Conservation (phyloP, 2,329 filamentous ascomycete genomes). For the Aspergillus luchuensis region DNA sequence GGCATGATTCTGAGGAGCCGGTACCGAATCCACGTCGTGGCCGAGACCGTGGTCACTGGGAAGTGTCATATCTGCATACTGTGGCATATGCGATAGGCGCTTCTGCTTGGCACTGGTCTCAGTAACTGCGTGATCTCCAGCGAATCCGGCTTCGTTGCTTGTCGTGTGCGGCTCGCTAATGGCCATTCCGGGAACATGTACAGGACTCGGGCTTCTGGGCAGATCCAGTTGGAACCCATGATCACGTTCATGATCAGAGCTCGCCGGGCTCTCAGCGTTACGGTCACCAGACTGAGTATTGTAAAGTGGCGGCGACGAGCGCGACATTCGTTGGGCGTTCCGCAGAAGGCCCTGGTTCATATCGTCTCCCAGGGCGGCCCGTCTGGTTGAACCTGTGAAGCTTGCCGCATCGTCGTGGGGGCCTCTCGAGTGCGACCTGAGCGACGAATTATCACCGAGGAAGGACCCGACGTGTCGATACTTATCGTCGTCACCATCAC, state of each 20-base stretch:
- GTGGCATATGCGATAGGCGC: not conserved
- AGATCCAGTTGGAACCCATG: conserved; percentile 25
- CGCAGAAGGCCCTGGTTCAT: conserved; percentile 56
- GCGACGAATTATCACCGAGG: conserved; percentile 46
- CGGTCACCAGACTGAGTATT: conserved; percentile 22
- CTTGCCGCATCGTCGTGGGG: conserved; percentile 54
- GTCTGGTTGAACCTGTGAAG: conserved; percentile 54
- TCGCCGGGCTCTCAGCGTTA: conserved; percentile 11
- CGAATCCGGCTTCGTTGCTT: conserved; percentile 2
- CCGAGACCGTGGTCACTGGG: not conserved
- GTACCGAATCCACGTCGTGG: not conserved
- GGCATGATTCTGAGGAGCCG: conserved; percentile 22
- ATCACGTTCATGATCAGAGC: conserved; percentile 20
- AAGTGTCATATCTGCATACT: not conserved
- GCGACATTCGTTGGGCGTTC: conserved; percentile 62
- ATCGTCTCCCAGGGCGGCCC: conserved; percentile 44
- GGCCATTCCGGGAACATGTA: conserved; percentile 18
- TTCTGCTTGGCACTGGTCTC: not conserved
- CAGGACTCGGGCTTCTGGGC: conserved; percentile 24
- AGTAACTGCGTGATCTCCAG: not conserved
- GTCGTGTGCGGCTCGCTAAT: conserved; percentile 14
- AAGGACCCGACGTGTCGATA: conserved; percentile 69
- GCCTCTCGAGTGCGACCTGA: conserved; percentile 40
- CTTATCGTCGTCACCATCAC: conserved; percentile 72
- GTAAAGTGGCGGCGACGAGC: conserved; percentile 49